Conservation (phyloP, 345 rosid species). For the Eucalyptus regnans region DNA sequence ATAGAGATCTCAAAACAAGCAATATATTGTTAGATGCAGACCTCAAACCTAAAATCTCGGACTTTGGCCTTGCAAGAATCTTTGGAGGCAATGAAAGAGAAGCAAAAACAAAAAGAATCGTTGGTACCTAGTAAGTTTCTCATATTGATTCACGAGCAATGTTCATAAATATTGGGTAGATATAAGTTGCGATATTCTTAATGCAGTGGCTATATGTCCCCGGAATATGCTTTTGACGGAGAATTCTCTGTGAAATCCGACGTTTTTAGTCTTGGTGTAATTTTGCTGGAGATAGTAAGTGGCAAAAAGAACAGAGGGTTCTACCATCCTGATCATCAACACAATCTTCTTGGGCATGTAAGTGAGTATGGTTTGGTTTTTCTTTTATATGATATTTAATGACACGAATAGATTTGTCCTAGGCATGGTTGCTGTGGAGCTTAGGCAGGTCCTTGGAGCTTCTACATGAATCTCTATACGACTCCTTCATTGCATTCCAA, state of each 20-base stretch:
- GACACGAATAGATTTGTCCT: accelerated
- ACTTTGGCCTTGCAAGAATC: background rate
- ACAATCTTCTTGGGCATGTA: conserved; percentile 7
- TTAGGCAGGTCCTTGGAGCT: background rate
- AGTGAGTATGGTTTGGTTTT: background rate
- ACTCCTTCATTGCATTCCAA: background rate
- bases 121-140: background rate
- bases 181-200: background rate
- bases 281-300: conserved; percentile 28
- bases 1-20: background rate
- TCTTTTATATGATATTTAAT: accelerated
- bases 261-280: conserved; percentile 33
- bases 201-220: background rate
- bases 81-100: background rate
- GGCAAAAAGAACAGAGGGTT: conserved; percentile 36
- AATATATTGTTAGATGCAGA: background rate
- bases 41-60: background rate
- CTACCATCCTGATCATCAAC: conserved; percentile 3
- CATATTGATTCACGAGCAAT: background rate
- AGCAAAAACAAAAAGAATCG: background rate
- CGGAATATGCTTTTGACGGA: conserved; percentile 14
- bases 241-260: conserved; percentile 29
- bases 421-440: conserved; percentile 19
- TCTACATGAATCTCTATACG: background rate
- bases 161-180: accelerated